Conservation (phyloP, 257 asterid species). For the Przewalskia tangutica region DNA sequence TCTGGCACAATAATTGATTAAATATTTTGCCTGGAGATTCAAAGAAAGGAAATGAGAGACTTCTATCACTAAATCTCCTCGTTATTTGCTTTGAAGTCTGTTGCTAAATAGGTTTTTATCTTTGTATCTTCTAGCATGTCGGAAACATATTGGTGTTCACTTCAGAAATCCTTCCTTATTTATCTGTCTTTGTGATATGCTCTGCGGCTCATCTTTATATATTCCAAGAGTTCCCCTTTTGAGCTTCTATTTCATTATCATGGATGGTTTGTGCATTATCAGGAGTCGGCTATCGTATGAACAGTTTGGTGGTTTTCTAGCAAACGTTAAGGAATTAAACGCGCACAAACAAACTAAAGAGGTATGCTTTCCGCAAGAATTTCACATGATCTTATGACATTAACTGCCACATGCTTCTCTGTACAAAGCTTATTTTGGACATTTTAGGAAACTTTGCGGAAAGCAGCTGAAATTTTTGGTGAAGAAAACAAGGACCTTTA, state of each 20-base stretch:
- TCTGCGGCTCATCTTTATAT: background rate
- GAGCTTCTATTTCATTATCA: background rate
- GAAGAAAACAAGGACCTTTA: conserved; percentile 84
- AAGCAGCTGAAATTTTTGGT: conserved; percentile 82
- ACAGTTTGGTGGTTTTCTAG: conserved; percentile 86
- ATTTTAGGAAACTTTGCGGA: conserved; percentile 63
- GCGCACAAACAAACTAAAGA: conserved; percentile 92
- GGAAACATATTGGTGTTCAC: background rate
- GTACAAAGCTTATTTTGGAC: background rate
- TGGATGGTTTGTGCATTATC: background rate
- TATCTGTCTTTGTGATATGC: background rate
- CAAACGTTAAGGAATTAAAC: conserved; percentile 86
- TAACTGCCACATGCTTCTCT: background rate
- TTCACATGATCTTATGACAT: background rate
- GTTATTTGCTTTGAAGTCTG: background rate
- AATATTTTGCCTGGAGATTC: background rate
- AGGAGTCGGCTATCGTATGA: conserved; percentile 81
- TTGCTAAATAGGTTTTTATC: background rate
- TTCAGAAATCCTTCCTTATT: background rate
- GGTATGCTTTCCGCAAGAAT: conserved; percentile 20
- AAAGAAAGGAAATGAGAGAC: background rate
- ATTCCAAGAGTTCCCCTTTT: background rate
- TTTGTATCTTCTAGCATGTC: background rate
- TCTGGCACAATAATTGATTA: background rate
- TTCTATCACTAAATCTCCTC: background rate